These are phyloP conservation scores for Bruguiera hainesii DNA, from an alignment of 441 rosid species.

Conservation along the genomic window DNA sequence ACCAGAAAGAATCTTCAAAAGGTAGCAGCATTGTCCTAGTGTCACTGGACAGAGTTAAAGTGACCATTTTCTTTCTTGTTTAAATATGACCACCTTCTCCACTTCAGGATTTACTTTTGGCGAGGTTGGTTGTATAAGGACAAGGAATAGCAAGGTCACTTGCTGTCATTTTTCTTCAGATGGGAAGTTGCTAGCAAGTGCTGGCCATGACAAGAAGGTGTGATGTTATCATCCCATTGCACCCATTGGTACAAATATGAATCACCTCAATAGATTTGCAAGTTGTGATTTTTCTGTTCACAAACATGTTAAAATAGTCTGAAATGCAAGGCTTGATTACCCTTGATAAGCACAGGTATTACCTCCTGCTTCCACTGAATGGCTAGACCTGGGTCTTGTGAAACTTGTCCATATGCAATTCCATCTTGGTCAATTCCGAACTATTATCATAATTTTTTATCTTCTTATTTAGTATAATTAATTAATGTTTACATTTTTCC, in stretches of 20 bases:
- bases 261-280: background rate
- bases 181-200: slow-evolving; percentile 67
- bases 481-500: too few species aligned
- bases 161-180: slow-evolving; percentile 83
- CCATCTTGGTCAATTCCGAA: too few species aligned
- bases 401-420: too few species aligned
- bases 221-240: background rate
- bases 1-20: slow-evolving; percentile 47
- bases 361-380: slow-evolving; percentile 1
- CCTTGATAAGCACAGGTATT: background rate
- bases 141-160: slow-evolving; percentile 58
- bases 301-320: background rate
- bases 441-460: too few species aligned
- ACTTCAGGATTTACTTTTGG: slow-evolving; percentile 55
- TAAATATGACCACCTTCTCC: slow-evolving; percentile 6
- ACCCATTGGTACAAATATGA: background rate
- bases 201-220: slow-evolving; percentile 76
- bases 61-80: slow-evolving; percentile 2
- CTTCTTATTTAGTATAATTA: too few species aligned
- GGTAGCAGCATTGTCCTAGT: slow-evolving; percentile 26
- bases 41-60: slow-evolving; percentile 7
- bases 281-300: background rate
- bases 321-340: background rate
- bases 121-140: slow-evolving; percentile 60
- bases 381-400: too few species aligned